Evolutionary conservation across 192 early-diverging fungal genomes (phyloP), one percentile per base, ranked within the genome.

Genomic region (Linnemannia hyalina): DNA sequence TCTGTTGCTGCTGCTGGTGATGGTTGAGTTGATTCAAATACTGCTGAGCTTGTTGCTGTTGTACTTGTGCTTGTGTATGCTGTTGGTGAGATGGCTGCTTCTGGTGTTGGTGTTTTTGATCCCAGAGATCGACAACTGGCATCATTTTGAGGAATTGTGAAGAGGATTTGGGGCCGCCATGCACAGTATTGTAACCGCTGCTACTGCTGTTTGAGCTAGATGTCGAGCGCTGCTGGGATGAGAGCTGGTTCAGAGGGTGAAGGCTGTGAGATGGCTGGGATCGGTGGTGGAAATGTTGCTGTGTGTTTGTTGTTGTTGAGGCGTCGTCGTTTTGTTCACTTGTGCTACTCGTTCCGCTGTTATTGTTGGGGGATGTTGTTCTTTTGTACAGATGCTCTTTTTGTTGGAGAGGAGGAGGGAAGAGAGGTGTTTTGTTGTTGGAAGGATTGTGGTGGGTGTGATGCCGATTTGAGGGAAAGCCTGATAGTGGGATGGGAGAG

Each of bases 171-270:
- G 35, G n/a, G 55, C 26, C 26, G 49, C 72, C 26, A 47, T 35
- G 60, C 60, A 65, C 10, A 35, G 20, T 76, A 40, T 44, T 76
- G 75, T 63, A n/a, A 10, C 44, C 40, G 20, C 18, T 52, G 65
- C 44, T 69, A 44, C 44, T 69, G 65, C 4, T 70, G 6, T 2
- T 46, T 4, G 73, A 32, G 6, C 16, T 46, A 10, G 73, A 54
- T 18, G 49, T 26, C 35, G 26, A 69, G 22, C 23, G 75, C 49
- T 60, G 57, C 23, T 72, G 82, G 0, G 47, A 73, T 0, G 65
- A 42, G 52, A 68, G 18, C 1, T 55, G 82, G 47, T 83, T 83
- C 10, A 83, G 76, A 55, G 72, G 77, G 65, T 78, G 82, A 40
- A 47, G 44, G 10, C 63, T 49, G 68, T 75, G 65, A 35, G 55